Percentiles rank a stretch among this genome's conserved stretches.
phyloP scores from a whole-genome alignment of 352 stramenopile genomes.

The Phytopythium sindhum region DNA sequence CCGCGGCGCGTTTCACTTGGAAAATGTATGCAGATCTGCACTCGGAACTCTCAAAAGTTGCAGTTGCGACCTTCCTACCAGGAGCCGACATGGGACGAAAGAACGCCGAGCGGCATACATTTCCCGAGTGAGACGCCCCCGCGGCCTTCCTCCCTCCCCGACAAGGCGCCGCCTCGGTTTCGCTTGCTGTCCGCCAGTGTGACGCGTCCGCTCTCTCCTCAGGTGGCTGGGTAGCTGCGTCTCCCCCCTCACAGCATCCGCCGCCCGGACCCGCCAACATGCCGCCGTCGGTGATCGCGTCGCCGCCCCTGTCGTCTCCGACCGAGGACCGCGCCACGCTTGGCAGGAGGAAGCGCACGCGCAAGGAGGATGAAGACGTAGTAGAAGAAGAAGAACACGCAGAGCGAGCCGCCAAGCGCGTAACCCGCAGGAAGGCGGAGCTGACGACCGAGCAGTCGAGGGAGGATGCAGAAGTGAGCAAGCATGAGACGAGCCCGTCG shows the following conservation, averaged over 20 bases:
- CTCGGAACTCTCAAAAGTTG: not conserved
- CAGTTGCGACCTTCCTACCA: not conserved
- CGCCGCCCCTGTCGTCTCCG: not conserved
- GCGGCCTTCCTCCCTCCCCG: too few species aligned
- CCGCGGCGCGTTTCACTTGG: constrained; percentile 14
- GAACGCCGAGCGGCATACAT: not conserved
- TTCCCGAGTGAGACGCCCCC: not conserved
- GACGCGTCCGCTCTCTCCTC: constrained; percentile 8
- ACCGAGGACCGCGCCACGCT: not conserved
- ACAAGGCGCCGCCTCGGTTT: not conserved
- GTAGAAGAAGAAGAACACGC: not conserved
- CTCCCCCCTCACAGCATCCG: not conserved
- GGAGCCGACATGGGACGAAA: not conserved
- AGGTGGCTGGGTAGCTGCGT: too few species aligned
- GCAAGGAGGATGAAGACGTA: not conserved
- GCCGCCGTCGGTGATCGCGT: constrained; percentile 4
- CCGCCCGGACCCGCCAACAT: constrained; percentile 4
- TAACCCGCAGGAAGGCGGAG: not conserved
- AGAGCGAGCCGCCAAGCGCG: not conserved
- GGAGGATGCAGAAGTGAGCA: not conserved
- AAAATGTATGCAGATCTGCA: constrained; percentile 24
- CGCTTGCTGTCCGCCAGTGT: not conserved
- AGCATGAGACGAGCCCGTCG: constrained; percentile 14
- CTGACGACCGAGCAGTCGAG: not conserved
- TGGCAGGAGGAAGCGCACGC: not conserved